Conservation (phyloP, 805 yeast genomes). For the Komagataella populi region DNA sequence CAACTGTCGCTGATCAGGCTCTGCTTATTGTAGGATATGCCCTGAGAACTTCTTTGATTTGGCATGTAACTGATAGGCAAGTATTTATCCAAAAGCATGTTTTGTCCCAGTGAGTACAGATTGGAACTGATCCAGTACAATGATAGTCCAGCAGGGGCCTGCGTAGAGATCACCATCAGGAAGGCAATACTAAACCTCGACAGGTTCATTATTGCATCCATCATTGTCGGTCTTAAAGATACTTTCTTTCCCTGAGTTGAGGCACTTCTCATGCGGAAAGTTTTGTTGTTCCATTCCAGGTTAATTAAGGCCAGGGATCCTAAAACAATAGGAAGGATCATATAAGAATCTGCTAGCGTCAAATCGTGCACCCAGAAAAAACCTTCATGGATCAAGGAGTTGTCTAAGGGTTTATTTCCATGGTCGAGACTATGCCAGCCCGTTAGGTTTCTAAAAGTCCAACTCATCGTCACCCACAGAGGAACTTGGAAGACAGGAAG, state of each 20-base stretch:
- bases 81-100: conserved; percentile 49
- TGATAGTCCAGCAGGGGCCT: conserved; percentile 73
- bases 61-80: conserved; percentile 48
- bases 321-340: conserved; percentile 52
- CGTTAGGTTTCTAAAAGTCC: conserved; percentile 61
- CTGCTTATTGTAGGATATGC: background rate
- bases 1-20: background rate
- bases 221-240: conserved; percentile 37
- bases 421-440: conserved; percentile 35
- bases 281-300: conserved; percentile 67
- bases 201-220: conserved; percentile 53
- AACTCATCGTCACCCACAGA: conserved; percentile 68
- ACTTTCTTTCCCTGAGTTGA: conserved; percentile 25
- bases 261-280: conserved; percentile 38
- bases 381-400: conserved; percentile 37
- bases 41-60: conserved; percentile 12
- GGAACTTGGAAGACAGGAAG: conserved; percentile 81
- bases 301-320: conserved; percentile 66
- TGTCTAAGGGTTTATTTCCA: conserved; percentile 33
- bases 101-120: conserved; percentile 62
- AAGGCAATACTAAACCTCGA: conserved; percentile 67
- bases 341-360: conserved; percentile 44
- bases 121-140: conserved; percentile 91
- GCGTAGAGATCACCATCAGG: conserved; percentile 72
- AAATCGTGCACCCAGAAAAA: conserved; percentile 49